Evolutionary conservation across 257 asterid species (phyloP), one percentile per base, ranked within the genome.

Genomic region (Rehmannia glutinosa): DNA sequence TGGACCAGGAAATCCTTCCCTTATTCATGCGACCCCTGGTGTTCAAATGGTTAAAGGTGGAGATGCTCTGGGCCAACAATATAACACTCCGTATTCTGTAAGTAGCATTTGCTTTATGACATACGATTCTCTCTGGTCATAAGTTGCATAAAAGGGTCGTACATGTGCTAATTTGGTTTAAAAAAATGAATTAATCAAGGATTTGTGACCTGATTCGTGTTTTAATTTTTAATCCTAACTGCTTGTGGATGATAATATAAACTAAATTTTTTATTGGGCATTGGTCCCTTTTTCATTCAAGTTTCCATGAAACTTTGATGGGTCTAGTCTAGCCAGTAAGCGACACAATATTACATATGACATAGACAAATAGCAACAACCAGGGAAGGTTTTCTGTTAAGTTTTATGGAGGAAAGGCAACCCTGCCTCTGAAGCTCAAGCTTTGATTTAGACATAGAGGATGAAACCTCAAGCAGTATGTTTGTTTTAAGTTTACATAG

Each of bases 11-110:
- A 87, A 84, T 56, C 95, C 96, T 16, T 80, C 84, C 63, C 78
- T 90, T 56, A 80, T 93, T 77, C 99, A 93, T 57, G 97, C 96
- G 36, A 93, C 99, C 32, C 99, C 99, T 15, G 97, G 99, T 36
- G 99, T 93, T 72, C 96, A 93, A 74, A 42, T 90, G 85, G 92
- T 85, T 24, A 88, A 86, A 83, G 99, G 99, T 50, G 97, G 99
- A 64, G 99, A 91, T 80, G 90, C 76, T 52, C 70, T 93, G 46
- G 99, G 99, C 70, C 99, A 93, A 77, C 99, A 85, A 62, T 93
- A 93, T 57, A 88, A 86, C 87, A 90, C 96, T 61, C 97, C 99
- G 10, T 19, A 50, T 76, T 90, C 99, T 66, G 99, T 88, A 78
- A 93, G 95, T 82, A 46, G 49, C 45, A 28, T 72, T 58, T 50